Conservation (phyloP, 495 filamentous ascomycete genomes). For the Astrocystis sublimbata region DNA sequence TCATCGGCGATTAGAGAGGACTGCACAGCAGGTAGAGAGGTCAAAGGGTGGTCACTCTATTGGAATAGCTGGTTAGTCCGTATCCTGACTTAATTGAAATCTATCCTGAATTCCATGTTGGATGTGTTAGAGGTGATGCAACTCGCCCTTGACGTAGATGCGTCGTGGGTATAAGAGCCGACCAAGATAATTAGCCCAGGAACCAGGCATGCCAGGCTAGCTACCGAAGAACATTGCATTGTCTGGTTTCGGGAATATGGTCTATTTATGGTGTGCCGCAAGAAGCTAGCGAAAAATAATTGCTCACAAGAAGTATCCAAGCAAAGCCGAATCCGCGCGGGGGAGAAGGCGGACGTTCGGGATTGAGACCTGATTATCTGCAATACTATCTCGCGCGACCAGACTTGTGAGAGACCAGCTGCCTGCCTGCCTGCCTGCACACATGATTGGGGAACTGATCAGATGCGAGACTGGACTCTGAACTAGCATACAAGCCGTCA, state of each 20-base stretch:
- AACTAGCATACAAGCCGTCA: neutral
- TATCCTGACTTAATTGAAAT: neutral
- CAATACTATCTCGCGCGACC: neutral
- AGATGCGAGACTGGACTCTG: neutral
- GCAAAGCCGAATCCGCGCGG: neutral
- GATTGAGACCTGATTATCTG: too few relatives aligned
- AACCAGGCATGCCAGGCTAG: too few relatives aligned
- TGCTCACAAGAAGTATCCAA: neutral
- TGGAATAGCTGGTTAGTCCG: neutral
- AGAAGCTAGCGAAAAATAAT: neutral
- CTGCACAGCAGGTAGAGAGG: conserved; percentile 8
- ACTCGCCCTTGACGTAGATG: too few relatives aligned
- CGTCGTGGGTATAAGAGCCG: too few relatives aligned
- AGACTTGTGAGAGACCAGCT: neutral
- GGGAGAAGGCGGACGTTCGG: neutral
- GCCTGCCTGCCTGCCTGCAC: neutral
- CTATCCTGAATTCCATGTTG: too few relatives aligned
- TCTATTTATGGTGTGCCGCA: neutral
- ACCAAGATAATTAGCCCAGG: too few relatives aligned
- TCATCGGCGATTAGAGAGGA: conserved; percentile 2
- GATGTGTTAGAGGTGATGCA: too few relatives aligned
- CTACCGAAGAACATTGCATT: neutral
- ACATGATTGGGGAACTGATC: neutral
- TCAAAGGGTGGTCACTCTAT: neutral
- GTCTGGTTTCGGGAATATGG: neutral